Evolutionary conservation across 805 yeast species (phyloP).

Genomic region (Scheffersomyces coipomensis): DNA sequence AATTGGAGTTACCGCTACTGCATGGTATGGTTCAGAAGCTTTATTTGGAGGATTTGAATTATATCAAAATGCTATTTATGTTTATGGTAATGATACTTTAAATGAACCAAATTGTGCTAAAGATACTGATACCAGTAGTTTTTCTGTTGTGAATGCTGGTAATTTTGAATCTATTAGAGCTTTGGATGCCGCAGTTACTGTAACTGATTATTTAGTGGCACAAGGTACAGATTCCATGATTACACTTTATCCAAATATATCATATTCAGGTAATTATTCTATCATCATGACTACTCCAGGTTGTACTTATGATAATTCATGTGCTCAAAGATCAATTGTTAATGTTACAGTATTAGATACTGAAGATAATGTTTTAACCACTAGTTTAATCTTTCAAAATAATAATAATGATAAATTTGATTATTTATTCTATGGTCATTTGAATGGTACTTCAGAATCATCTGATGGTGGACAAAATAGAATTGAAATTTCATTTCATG

Average conservation of each 20-base stretch:
- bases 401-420: constrained; percentile 82
- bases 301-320: constrained; percentile 65
- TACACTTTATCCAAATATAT: constrained; percentile 63
- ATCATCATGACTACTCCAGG: constrained; percentile 85
- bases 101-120: constrained; percentile 64
- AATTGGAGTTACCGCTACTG: constrained; percentile 62
- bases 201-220: constrained; percentile 33
- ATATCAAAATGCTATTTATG: constrained; percentile 55
- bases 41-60: constrained; percentile 73
- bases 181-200: constrained; percentile 20
- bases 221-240: constrained; percentile 33
- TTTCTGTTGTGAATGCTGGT: constrained; percentile 25
- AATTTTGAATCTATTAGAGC: constrained; percentile 24
- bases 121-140: constrained; percentile 21
- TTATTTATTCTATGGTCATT: constrained; percentile 65
- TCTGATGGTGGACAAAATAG: constrained; percentile 22
- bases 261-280: constrained; percentile 72
- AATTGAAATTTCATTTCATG: constrained; percentile 25
- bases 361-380: constrained; percentile 41
- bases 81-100: constrained; percentile 72
- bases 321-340: constrained; percentile 70
- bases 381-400: constrained; percentile 67
- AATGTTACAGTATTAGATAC: constrained; percentile 66
- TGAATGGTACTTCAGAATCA: constrained; percentile 38
- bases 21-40: constrained; percentile 67